These are phyloP conservation scores for Sporothrix euskadiensis DNA, from an alignment of 2,329 filamentous ascomycete genomes.

Conservation along the genomic window DNA sequence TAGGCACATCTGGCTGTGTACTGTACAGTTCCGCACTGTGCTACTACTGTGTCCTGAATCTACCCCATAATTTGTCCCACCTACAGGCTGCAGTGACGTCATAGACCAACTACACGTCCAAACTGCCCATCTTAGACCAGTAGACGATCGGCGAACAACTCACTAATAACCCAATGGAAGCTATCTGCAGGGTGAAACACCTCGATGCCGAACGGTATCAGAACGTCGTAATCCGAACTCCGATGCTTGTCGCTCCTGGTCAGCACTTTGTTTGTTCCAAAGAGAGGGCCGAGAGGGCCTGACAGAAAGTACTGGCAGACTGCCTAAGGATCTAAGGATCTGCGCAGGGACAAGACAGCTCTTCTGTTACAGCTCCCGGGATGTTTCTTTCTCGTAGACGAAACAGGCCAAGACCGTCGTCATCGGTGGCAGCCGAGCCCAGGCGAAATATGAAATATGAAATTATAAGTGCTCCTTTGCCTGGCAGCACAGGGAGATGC, in stretches of 20 bases:
- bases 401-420: background rate
- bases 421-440: background rate
- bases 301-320: background rate
- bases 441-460: background rate
- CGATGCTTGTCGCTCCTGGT: background rate
- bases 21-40: background rate
- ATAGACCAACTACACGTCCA: slow-evolving; percentile 64
- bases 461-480: slow-evolving; percentile 8
- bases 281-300: background rate
- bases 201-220: background rate
- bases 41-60: background rate
- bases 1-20: background rate
- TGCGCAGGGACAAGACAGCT: background rate
- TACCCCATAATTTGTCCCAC: slow-evolving; percentile 40
- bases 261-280: background rate
- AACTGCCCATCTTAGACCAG: slow-evolving; percentile 52
- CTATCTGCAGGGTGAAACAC: slow-evolving; percentile 20
- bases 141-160: slow-evolving; percentile 36
- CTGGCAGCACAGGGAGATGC: background rate
- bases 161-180: slow-evolving; percentile 26
- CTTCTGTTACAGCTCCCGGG: background rate
- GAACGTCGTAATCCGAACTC: background rate
- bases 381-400: background rate
- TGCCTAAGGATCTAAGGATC: background rate
- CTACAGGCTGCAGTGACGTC: slow-evolving; percentile 56